These are phyloP conservation scores for Macrolepiota fuliginosa DNA, from an alignment of 768 basidiomycete species.

Conservation along the genomic window DNA sequence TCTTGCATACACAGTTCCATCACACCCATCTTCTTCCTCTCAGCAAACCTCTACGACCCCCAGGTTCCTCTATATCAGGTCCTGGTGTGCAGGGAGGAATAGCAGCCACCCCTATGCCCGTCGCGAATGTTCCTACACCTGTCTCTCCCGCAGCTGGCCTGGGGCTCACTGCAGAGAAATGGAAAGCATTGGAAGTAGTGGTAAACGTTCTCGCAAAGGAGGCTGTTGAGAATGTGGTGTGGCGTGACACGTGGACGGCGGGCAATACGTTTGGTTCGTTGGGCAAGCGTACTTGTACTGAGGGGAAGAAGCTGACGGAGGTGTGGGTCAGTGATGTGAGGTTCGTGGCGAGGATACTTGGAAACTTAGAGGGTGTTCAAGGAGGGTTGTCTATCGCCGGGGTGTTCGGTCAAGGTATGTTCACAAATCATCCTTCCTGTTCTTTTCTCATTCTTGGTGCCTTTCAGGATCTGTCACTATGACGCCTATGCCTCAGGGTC, in stretches of 20 bases:
- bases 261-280: slow-evolving; percentile 18
- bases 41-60: slow-evolving; percentile 57
- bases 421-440: not conserved
- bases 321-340: slow-evolving; percentile 63
- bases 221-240: slow-evolving; percentile 68
- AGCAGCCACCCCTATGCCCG: slow-evolving; percentile 30
- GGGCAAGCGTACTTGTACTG: slow-evolving; percentile 9
- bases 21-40: slow-evolving; percentile 62
- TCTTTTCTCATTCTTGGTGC: not conserved
- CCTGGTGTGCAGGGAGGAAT: slow-evolving; percentile 37
- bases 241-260: slow-evolving; percentile 66
- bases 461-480: slow-evolving; percentile 4
- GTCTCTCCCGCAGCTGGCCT: slow-evolving; percentile 77
- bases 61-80: slow-evolving; percentile 41
- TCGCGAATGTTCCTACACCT: slow-evolving; percentile 67
- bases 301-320: slow-evolving; percentile 25
- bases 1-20: slow-evolving; percentile 68
- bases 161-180: slow-evolving; percentile 62
- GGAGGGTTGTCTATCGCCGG: slow-evolving; percentile 40
- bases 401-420: slow-evolving; percentile 41
- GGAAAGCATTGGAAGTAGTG: slow-evolving; percentile 65
- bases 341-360: slow-evolving; percentile 34
- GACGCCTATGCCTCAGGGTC: not conserved
- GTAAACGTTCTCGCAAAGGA: slow-evolving; percentile 64
- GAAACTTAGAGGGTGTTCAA: slow-evolving; percentile 34